phyloP scores from a whole-genome alignment of 176 grass and related monocot species.

The Aegilops bicornis region DNA sequence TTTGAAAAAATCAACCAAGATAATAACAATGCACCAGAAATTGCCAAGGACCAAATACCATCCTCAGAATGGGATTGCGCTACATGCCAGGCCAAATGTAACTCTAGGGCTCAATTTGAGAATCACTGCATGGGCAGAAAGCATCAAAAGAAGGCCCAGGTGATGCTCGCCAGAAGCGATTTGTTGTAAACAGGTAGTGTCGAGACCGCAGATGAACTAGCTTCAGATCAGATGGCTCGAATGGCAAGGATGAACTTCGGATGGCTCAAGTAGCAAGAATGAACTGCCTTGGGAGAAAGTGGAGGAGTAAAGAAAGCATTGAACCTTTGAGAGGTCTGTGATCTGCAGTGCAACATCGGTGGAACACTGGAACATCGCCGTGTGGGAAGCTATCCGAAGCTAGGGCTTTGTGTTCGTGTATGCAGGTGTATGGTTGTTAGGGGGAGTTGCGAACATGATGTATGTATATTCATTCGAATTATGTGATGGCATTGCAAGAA shows the following conservation, averaged over 20 bases:
- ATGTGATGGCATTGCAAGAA: background rate
- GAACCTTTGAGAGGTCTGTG: background rate
- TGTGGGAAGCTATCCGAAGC: background rate
- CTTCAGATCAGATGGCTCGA: background rate
- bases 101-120: constrained; percentile 14
- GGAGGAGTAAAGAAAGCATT: background rate
- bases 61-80: background rate
- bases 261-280: constrained; percentile 8
- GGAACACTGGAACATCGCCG: constrained; percentile 1
- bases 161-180: background rate
- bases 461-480: background rate
- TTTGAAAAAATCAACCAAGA: background rate
- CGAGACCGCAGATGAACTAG: background rate
- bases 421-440: background rate
- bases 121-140: constrained; percentile 21
- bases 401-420: background rate
- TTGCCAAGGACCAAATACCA: background rate
- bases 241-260: background rate
- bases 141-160: constrained; percentile 21
- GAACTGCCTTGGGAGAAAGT: constrained; percentile 3
- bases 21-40: background rate
- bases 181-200: background rate
- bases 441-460: background rate
- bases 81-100: constrained; percentile 31
- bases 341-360: background rate